phyloP scores from a whole-genome alignment of 768 basidiomycete genomes.

The Tricholoma terreum region DNA sequence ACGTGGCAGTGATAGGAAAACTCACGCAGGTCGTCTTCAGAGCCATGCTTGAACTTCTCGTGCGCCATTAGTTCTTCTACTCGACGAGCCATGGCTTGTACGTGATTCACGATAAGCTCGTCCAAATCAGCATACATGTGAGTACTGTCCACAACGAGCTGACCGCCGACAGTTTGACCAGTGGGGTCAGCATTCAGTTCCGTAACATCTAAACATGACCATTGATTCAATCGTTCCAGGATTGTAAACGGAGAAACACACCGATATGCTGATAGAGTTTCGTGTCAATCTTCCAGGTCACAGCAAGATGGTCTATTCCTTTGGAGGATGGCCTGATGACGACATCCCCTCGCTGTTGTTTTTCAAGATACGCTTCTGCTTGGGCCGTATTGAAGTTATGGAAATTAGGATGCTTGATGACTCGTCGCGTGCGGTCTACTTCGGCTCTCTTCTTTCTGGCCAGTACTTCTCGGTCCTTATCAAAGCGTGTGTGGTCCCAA shows the following conservation, averaged over 20 bases:
- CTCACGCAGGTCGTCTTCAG: slow-evolving; percentile 90
- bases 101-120: slow-evolving; percentile 94
- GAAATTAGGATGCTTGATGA: slow-evolving; percentile 98
- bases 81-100: slow-evolving; percentile 89
- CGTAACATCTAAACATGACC: slow-evolving; percentile 58
- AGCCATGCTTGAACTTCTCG: slow-evolving; percentile 89
- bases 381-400: slow-evolving; percentile 89
- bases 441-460: slow-evolving; percentile 84
- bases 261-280: slow-evolving; percentile 96
- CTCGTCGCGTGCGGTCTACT: slow-evolving; percentile 72
- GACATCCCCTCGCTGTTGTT: slow-evolving; percentile 92
- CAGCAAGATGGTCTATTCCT: slow-evolving; percentile 88
- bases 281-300: slow-evolving; percentile 99
- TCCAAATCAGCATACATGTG: slow-evolving; percentile 93
- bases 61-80: slow-evolving; percentile 94
- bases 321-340: slow-evolving; percentile 96
- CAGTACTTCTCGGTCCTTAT: slow-evolving; percentile 68
- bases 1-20: slow-evolving; percentile 11
- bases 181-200: slow-evolving; percentile 76
- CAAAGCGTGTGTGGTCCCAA: slow-evolving; percentile 65
- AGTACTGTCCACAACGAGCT: slow-evolving; percentile 69
- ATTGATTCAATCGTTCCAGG: neutral
- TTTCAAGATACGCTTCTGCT: slow-evolving; percentile 86
- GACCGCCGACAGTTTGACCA: slow-evolving; percentile 58
- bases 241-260: slow-evolving; percentile 31